Base-by-base conservation (phyloP, 306 rosid species). In the Pachyrhizus erosus region DNA sequence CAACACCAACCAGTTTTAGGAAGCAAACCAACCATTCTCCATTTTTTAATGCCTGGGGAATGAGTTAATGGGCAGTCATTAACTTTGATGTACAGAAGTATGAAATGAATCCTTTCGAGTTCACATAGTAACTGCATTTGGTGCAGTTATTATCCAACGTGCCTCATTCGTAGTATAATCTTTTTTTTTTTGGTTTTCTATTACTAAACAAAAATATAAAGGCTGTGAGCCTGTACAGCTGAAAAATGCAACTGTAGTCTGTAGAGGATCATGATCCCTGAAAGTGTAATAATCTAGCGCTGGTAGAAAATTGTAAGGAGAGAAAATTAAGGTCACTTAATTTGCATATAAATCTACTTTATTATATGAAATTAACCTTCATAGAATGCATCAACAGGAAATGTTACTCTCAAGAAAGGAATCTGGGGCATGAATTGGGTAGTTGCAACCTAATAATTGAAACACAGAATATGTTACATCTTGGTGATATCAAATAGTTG, bases 11-110 rank as follows among this genome's bases (percentile, higher is more conserved):
- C n/a, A 21, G 45, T 70, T 66, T 43, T 11, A 31, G 31, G 80
- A 54, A 74, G 77, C 69, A 68, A 64, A 77, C n/a, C 65, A 55
- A 33, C 54, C 52, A 21, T 67, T 75, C 54, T 75, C 51, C 40
- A 23, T 55, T 23, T 49, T 57, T 9, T 24, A 7, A 10, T 7
- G 24, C 20, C 5, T 15, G 12, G 58, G 5, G 54, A 26, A 77
- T 48, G 48, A 49, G 51, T 37, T 46, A 9, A 0, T 15, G 1
- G 48, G 24, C 21, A 37, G 62, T 51, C 62, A 29, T 27, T 39
- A 8, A 33, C 49, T 43, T 79, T 17, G 55, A 42, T 73, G 48
- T 45, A 31, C 70, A 27, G 13, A 70, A 29, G 18, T 39, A 68
- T 20, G 33, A 13, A 40, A 40, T 21, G 18, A 18, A 39, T 20